A percentile compares a stretch with the other conserved stretches of the same genome.
These are phyloP conservation scores for Hypoxylon sp. DNA, from an alignment of 2,329 filamentous ascomycete genomes.

Conservation along the genomic window DNA sequence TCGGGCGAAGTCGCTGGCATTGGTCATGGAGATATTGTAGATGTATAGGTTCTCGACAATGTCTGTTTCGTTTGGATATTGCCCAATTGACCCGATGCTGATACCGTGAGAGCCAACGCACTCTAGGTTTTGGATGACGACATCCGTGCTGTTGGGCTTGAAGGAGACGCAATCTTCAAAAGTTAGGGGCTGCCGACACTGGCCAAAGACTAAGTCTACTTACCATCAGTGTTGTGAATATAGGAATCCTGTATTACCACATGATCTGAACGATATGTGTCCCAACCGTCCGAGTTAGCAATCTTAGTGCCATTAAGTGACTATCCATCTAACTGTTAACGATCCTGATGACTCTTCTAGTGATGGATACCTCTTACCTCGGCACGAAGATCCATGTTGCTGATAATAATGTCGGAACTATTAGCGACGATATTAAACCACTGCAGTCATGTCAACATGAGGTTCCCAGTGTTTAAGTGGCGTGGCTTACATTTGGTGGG, in stretches of 20 bases:
- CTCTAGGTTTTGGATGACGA: slow-evolving; percentile 75
- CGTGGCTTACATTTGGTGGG: slow-evolving; percentile 58
- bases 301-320: slow-evolving; percentile 65
- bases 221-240: slow-evolving; percentile 72
- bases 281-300: slow-evolving; percentile 75
- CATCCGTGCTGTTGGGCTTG: slow-evolving; percentile 80
- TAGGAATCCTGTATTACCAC: slow-evolving; percentile 77
- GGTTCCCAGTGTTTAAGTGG: background rate
- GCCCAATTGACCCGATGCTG: slow-evolving; percentile 78
- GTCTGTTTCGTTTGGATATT: slow-evolving; percentile 74
- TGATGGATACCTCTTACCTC: slow-evolving; percentile 26
- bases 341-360: background rate
- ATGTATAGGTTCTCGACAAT: slow-evolving; percentile 79
- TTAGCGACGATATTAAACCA: slow-evolving; percentile 78
- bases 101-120: slow-evolving; percentile 82
- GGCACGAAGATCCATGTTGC: slow-evolving; percentile 72
- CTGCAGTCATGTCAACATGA: slow-evolving; percentile 56
- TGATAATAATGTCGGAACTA: slow-evolving; percentile 74
- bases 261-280: slow-evolving; percentile 72
- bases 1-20: slow-evolving; percentile 75
- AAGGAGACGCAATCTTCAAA: slow-evolving; percentile 76
- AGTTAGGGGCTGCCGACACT: slow-evolving; percentile 5
- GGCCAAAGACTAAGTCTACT: slow-evolving; percentile 48
- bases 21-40: slow-evolving; percentile 71
- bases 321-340: slow-evolving; percentile 26